A percentile compares a stretch with the other conserved stretches of the same genome.
Conservation (phyloP, 1,139 yeast species). For the Yamadazyma jaroonii region DNA sequence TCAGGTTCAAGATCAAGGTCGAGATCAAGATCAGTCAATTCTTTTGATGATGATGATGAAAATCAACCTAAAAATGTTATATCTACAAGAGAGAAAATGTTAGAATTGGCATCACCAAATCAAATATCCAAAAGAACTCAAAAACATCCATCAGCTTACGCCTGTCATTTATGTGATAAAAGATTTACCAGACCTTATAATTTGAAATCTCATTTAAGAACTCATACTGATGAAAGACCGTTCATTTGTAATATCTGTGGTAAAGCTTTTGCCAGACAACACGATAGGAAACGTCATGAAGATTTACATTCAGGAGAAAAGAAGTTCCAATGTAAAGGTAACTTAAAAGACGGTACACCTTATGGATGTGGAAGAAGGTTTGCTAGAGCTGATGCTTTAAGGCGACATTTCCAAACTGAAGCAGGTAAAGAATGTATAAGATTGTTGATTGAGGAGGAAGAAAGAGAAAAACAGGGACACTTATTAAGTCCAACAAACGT, state of each 20-base stretch:
- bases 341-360: slow-evolving; percentile 54
- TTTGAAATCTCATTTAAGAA: slow-evolving; percentile 83
- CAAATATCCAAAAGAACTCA: slow-evolving; percentile 55
- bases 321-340: slow-evolving; percentile 80
- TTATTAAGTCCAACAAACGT: slow-evolving; percentile 16
- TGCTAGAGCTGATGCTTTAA: slow-evolving; percentile 93
- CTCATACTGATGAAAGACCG: slow-evolving; percentile 95
- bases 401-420: slow-evolving; percentile 92
- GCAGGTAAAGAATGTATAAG: slow-evolving; percentile 84
- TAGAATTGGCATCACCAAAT: slow-evolving; percentile 58
- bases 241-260: slow-evolving; percentile 84
- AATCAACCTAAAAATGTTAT: slow-evolving; percentile 16
- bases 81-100: slow-evolving; percentile 53
- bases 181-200: slow-evolving; percentile 90
- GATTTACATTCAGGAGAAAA: slow-evolving; percentile 91
- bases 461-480: slow-evolving; percentile 16
- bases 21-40: slow-evolving; percentile 14
- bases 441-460: slow-evolving; percentile 67
- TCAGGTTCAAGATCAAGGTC: slow-evolving; percentile 10
- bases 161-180: slow-evolving; percentile 83
- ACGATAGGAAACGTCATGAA: slow-evolving; percentile 91
- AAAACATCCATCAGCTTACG: slow-evolving; percentile 75
- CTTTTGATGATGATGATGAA: slow-evolving; percentile 10
- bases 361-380: slow-evolving; percentile 96
- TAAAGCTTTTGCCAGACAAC: slow-evolving; percentile 94